Conservation (phyloP, 2,329 filamentous ascomycete species). For the Pseudopyricularia javanii region DNA sequence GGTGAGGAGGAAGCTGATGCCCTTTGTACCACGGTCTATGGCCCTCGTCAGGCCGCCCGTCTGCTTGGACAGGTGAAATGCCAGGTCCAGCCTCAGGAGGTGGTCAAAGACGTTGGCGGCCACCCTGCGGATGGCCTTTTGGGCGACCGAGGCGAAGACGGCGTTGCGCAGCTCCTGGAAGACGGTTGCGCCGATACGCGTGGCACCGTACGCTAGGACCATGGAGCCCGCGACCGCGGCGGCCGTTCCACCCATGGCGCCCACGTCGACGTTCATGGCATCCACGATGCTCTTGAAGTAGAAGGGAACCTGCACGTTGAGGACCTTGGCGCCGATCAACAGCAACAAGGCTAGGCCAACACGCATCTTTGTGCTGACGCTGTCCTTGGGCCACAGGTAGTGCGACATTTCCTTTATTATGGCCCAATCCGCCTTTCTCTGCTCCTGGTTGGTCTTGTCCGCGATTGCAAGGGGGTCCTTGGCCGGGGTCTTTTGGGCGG, state of each 20-base stretch:
- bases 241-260: constrained; percentile 80
- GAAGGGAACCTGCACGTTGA: constrained; percentile 97
- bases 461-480: constrained; percentile 48
- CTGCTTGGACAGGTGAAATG: constrained; percentile 88
- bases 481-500: background rate
- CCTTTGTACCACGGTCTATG: constrained; percentile 94
- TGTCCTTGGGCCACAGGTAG: constrained; percentile 93
- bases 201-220: constrained; percentile 84
- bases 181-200: constrained; percentile 75
- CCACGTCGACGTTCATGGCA: constrained; percentile 91
- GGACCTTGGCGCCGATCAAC: constrained; percentile 78
- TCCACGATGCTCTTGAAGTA: constrained; percentile 99
- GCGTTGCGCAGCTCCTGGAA: constrained; percentile 94
- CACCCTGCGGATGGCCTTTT: constrained; percentile 88
- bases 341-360: constrained; percentile 76
- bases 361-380: constrained; percentile 67
- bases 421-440: constrained; percentile 94
- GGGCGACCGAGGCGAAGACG: constrained; percentile 90
- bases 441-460: constrained; percentile 65
- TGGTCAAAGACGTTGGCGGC: constrained; percentile 90
- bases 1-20: constrained; percentile 90
- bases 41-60: constrained; percentile 89
- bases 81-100: constrained; percentile 74
- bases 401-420: constrained; percentile 97
- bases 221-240: constrained; percentile 82